Evolutionary conservation across 805 yeast genomes (phyloP).

Genomic region (Pichia nanzhaoensis): DNA sequence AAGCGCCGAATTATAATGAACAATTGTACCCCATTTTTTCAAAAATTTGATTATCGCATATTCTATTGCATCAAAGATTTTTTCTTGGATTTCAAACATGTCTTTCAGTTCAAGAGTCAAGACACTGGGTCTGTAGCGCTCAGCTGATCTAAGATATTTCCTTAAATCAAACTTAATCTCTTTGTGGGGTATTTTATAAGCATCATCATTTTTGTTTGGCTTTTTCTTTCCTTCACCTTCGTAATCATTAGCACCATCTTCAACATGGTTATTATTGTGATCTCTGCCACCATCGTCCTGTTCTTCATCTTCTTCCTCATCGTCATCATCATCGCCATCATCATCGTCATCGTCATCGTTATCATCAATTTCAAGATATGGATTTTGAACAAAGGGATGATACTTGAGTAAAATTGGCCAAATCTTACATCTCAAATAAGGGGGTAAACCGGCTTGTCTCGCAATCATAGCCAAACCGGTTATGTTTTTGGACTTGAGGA

Average conservation of each 20-base stretch:
- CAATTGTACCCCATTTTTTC: conserved; percentile 69
- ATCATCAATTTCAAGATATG: conserved; percentile 60
- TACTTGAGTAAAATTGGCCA: conserved; percentile 81
- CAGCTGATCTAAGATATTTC: conserved; percentile 48
- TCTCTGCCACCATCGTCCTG: conserved; percentile 14
- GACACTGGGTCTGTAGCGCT: conserved; percentile 30
- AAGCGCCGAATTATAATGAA: conserved; percentile 74
- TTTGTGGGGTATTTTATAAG: conserved; percentile 23
- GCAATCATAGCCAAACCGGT: conserved; percentile 75
- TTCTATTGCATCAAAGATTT: conserved; percentile 51
- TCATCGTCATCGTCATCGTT: conserved; percentile 33
- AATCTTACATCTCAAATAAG: conserved; percentile 63
- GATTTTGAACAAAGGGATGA: conserved; percentile 80
- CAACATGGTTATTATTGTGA: neutral
- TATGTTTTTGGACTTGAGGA: conserved; percentile 54
- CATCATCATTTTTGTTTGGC: conserved; percentile 10
- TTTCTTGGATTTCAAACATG: conserved; percentile 40
- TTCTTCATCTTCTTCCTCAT: conserved; percentile 11
- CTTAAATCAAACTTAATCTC: conserved; percentile 51
- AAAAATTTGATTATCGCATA: conserved; percentile 57
- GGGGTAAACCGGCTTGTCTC: conserved; percentile 80
- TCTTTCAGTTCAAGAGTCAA: conserved; percentile 27
- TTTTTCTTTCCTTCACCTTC: conserved; percentile 4
- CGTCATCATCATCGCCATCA: conserved; percentile 22
- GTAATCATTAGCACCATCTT: neutral